Conservation (phyloP, 1,284 basidiomycete species). For the Heterobasidion annosum region DNA sequence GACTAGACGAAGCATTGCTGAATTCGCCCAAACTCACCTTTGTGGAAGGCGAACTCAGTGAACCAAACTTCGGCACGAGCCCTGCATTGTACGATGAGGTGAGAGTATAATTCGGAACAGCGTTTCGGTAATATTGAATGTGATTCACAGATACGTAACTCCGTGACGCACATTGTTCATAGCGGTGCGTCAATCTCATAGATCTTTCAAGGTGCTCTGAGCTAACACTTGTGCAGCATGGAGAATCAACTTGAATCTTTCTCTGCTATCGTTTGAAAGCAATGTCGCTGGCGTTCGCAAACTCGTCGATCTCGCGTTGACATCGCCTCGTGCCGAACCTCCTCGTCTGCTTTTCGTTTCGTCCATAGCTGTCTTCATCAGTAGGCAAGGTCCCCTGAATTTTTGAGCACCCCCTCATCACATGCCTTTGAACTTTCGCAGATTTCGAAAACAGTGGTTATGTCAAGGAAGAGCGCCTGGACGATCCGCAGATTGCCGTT, state of each 20-base stretch:
- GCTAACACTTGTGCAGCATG: slow-evolving; percentile 17
- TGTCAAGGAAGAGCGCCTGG: slow-evolving; percentile 12
- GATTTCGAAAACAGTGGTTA: slow-evolving; percentile 4
- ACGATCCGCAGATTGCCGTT: slow-evolving; percentile 13
- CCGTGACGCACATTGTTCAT: slow-evolving; percentile 25
- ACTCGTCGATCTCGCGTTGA: slow-evolving; percentile 17
- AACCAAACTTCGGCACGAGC: slow-evolving; percentile 15
- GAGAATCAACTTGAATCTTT: slow-evolving; percentile 25
- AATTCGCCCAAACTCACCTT: slow-evolving; percentile 16
- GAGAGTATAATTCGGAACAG: slow-evolving; percentile 1
- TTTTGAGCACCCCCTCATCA: not conserved
- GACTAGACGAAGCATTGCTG: slow-evolving; percentile 15
- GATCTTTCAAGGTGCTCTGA: not conserved
- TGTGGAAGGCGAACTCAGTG: slow-evolving; percentile 18
- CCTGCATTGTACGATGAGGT: slow-evolving; percentile 14
- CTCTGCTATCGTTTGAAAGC: slow-evolving; percentile 15
- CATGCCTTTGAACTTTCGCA: not conserved
- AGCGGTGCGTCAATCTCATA: slow-evolving; percentile 16
- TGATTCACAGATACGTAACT: slow-evolving; percentile 11
- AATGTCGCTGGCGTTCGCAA: slow-evolving; percentile 11
- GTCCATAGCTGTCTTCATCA: slow-evolving; percentile 21
- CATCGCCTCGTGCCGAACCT: slow-evolving; percentile 14
- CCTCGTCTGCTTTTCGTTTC: slow-evolving; percentile 23
- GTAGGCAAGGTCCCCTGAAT: slow-evolving; percentile 9
- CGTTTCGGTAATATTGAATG: too few species aligned